Evolutionary conservation across 768 basidiomycete species (phyloP).

Genomic region (Mycena chlorophos): DNA sequence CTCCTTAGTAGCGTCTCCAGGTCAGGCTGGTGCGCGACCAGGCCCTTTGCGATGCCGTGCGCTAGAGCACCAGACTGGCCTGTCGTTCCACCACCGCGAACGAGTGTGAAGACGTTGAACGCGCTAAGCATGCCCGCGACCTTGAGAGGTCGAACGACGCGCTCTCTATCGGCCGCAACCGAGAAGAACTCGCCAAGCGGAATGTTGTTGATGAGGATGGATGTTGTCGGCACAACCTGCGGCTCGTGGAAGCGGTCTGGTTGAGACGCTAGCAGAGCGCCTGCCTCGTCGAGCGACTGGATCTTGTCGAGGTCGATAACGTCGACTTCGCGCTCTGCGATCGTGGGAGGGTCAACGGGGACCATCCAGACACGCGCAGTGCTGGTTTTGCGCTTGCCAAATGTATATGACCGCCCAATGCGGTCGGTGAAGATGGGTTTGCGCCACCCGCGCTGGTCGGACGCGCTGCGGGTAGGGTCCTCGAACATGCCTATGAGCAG

Average conservation of each 20-base stretch:
- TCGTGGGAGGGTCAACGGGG: constrained; percentile 40
- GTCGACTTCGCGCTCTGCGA: constrained; percentile 1
- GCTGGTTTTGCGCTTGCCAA: constrained; percentile 88
- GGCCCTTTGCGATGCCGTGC: constrained; percentile 72
- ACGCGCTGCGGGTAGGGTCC: constrained; percentile 56
- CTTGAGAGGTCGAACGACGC: constrained; percentile 79
- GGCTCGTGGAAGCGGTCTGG: constrained; percentile 19
- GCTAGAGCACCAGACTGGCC: constrained; percentile 91
- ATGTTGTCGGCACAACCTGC: constrained; percentile 48
- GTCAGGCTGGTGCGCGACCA: constrained; percentile 70
- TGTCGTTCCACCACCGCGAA: constrained; percentile 84
- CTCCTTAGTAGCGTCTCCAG: constrained; percentile 65
- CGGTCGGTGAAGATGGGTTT: constrained; percentile 66
- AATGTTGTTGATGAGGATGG: constrained; percentile 82
- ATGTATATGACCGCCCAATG: constrained; percentile 80
- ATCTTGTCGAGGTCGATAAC: constrained; percentile 31
- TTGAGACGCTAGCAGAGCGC: constrained; percentile 12
- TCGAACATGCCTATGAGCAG: constrained; percentile 64
- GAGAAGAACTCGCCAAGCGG: constrained; percentile 81
- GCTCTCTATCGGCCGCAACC: constrained; percentile 72
- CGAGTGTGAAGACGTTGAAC: constrained; percentile 76
- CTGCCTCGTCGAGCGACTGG: constrained; percentile 17
- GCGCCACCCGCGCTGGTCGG: constrained; percentile 49
- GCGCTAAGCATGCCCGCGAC: constrained; percentile 81
- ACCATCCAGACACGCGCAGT: constrained; percentile 94